Base-by-base conservation (phyloP, 75 land plant species). In the Pinus taeda region DNA sequence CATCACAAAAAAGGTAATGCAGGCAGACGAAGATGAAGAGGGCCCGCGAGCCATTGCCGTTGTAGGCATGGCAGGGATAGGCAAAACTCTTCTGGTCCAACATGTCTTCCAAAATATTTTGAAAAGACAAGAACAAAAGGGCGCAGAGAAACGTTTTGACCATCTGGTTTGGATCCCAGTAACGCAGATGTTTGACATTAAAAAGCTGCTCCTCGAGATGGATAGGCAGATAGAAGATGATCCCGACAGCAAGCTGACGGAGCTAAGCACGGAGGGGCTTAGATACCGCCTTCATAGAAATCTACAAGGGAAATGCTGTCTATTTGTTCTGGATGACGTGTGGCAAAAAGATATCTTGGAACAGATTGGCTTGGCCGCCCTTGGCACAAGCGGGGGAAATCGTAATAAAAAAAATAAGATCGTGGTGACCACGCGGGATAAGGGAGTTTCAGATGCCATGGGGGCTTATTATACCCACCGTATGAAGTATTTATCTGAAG, bases 291-390 rank as follows among this genome's bases (percentile, higher is more conserved):
- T 66, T 21, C 49, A 39, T 8, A 15, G n/a, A 6, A 6, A 66
- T 8, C n/a, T 66, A 36, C 49, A 37, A 37, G 49, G 49, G 18
- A 66, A 2, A 1, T n/a, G 49, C 1, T 66, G n/a, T 37, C 6
- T 66, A 5, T 33, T 66, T 33, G 49, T 66, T 15, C 71, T 66
- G 20, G 71, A 66, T 21, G 71, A 66, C 20, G 71, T 66, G 49
- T 66, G 71, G 71, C 45, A 66, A 6, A 66, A 18, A 5, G 8
- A 29, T 60, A 22, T 11, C 45, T 60, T 60, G 8, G 62, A 9
- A 21, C 45, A 42, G 5, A 22, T 61, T 61, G 63, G 63, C 30
- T 4, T 61, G 63, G 12, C 5, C 2, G n/a, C n/a, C n/a, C 37
- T 37, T 33, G 42, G 42, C 20, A 15, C 2, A 20, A 39, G 37